Conservation (phyloP, 2,329 filamentous ascomycete species). For the Arachnomyces sp. region DNA sequence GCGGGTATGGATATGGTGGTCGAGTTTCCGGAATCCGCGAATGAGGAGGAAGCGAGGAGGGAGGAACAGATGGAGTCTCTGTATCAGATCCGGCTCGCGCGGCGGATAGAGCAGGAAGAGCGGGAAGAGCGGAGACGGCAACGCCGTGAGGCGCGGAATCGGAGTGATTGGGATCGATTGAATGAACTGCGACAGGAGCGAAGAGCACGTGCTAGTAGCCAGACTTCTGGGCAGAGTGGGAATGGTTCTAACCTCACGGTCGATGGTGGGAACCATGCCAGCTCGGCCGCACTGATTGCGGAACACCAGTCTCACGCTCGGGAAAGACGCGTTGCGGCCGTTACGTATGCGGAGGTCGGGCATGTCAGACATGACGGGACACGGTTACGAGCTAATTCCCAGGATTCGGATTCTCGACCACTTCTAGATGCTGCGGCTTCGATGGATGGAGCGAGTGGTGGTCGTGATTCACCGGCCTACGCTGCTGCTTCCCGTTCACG, state of each 20-base stretch:
- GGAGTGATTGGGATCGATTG: constrained; percentile 64
- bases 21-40: constrained; percentile 71
- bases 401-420: constrained; percentile 41
- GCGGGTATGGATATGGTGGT: constrained; percentile 86
- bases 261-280: background rate
- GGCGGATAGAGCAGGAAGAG: constrained; percentile 67
- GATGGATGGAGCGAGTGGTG: constrained; percentile 21
- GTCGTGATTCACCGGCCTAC: constrained; percentile 20
- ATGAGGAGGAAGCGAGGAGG: constrained; percentile 69
- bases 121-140: constrained; percentile 66
- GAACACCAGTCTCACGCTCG: constrained; percentile 38
- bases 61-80: constrained; percentile 89
- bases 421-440: constrained; percentile 33
- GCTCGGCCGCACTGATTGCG: constrained; percentile 32
- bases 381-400: constrained; percentile 39
- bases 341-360: constrained; percentile 41
- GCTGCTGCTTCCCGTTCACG: constrained; percentile 21
- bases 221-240: constrained; percentile 27
- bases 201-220: constrained; percentile 41
- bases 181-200: constrained; percentile 53
- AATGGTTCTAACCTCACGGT: constrained; percentile 22
- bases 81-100: constrained; percentile 77
- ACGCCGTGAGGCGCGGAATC: constrained; percentile 62
- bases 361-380: constrained; percentile 44
- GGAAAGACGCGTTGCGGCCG: constrained; percentile 40